Evolutionary conservation across 345 rosid species (phyloP).

Genomic region (Linum lewisii): DNA sequence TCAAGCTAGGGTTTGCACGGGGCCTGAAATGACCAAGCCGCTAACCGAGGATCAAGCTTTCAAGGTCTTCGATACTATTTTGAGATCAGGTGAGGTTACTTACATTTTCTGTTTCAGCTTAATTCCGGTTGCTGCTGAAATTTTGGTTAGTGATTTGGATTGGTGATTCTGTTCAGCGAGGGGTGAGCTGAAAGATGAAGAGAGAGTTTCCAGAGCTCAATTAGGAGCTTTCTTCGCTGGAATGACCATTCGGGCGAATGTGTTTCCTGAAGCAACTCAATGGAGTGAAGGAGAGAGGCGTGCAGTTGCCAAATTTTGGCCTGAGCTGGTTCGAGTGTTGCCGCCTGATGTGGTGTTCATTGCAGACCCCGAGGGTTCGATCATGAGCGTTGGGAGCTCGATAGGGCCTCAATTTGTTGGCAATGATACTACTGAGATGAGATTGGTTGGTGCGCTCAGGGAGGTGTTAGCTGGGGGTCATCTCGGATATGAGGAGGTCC

Average conservation of each 20-base stretch:
- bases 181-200: conserved; percentile 70
- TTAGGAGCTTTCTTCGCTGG: conserved; percentile 94
- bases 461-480: conserved; percentile 96
- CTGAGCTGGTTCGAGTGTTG: conserved; percentile 49
- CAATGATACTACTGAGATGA: conserved; percentile 61
- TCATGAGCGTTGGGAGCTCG: conserved; percentile 63
- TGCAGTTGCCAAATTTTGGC: conserved; percentile 75
- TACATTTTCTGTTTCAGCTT: background rate
- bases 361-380: conserved; percentile 92
- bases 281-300: conserved; percentile 92
- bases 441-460: conserved; percentile 89
- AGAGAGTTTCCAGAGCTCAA: conserved; percentile 71
- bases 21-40: conserved; percentile 82
- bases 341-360: conserved; percentile 83
- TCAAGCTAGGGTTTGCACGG: conserved; percentile 94
- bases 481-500: conserved; percentile 87
- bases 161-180: conserved; percentile 30
- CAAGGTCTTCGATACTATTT: conserved; percentile 60
- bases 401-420: conserved; percentile 77
- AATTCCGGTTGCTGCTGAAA: background rate
- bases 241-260: conserved; percentile 88
- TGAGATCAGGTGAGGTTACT: conserved; percentile 51
- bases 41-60: conserved; percentile 66
- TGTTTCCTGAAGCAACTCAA: conserved; percentile 83
- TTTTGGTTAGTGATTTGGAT: background rate